Conservation (phyloP, 2,329 filamentous ascomycete genomes). For the Calonectria pseudoturangicola region DNA sequence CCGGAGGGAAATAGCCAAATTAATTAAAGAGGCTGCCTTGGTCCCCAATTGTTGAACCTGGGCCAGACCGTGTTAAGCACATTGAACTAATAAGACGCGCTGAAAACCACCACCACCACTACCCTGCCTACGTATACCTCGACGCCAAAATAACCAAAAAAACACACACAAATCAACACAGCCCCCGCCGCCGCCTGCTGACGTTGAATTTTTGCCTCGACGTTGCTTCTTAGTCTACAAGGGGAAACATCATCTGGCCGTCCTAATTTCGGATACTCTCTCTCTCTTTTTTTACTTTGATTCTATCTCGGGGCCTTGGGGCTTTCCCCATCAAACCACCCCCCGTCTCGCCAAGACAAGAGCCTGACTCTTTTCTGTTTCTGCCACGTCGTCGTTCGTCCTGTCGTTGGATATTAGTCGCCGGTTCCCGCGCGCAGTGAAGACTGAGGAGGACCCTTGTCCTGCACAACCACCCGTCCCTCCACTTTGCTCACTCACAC, state of each 20-base stretch:
- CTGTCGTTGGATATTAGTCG: slow-evolving; percentile 33
- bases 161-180: slow-evolving; percentile 34
- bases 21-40: background rate
- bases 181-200: slow-evolving; percentile 51
- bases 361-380: slow-evolving; percentile 6
- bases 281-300: background rate
- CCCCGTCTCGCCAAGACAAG: slow-evolving; percentile 19
- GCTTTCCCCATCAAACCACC: background rate
- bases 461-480: slow-evolving; percentile 17
- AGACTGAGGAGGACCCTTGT: slow-evolving; percentile 6
- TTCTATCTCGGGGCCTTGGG: slow-evolving; percentile 1
- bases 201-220: slow-evolving; percentile 53
- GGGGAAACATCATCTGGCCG: background rate
- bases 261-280: slow-evolving; percentile 11
- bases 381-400: slow-evolving; percentile 38
- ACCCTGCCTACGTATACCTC: slow-evolving; percentile 15
- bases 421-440: slow-evolving; percentile 18
- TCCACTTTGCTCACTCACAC: slow-evolving; percentile 20
- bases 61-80: background rate
- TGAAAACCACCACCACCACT: background rate
- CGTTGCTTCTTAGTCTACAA: slow-evolving; percentile 8
- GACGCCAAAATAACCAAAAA: slow-evolving; percentile 12
- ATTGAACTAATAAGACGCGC: slow-evolving; percentile 6
- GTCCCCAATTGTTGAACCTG: background rate
- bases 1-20: background rate